phyloP scores from a whole-genome alignment of 768 basidiomycete genomes.

The Lanmaoa pseudosensibilis region DNA sequence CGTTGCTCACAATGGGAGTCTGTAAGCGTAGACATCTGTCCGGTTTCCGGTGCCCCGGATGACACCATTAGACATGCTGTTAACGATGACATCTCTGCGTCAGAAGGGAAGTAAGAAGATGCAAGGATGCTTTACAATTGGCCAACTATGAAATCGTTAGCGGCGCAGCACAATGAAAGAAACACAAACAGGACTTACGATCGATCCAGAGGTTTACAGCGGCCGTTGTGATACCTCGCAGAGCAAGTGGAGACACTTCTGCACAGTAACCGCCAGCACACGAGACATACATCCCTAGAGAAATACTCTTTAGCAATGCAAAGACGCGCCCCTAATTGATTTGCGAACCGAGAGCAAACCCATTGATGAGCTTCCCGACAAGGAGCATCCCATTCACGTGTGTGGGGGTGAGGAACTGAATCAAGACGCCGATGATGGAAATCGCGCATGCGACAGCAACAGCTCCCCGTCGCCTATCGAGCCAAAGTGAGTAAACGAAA shows the following conservation, averaged over 20 bases:
- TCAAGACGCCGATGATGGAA: conserved; percentile 23
- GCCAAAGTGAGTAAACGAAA: background rate
- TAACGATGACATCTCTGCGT: background rate
- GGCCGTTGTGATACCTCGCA: conserved; percentile 27
- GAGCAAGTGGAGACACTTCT: conserved; percentile 30
- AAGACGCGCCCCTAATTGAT: background rate
- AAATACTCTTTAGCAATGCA: background rate
- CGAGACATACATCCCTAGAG: conserved; percentile 26
- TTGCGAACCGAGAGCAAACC: conserved; percentile 23
- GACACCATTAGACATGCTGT: conserved; percentile 27
- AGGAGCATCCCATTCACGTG: conserved; percentile 29
- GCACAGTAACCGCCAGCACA: conserved; percentile 27
- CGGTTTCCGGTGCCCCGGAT: conserved; percentile 25
- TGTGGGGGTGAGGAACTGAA: conserved; percentile 24
- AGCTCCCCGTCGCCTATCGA: conserved; percentile 25
- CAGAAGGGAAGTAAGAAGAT: background rate
- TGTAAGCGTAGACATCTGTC: conserved; percentile 25
- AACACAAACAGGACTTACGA: conserved; percentile 9
- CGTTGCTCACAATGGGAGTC: conserved; percentile 26
- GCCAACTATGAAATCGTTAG: conserved; percentile 16
- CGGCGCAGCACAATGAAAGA: background rate
- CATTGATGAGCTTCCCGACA: conserved; percentile 26
- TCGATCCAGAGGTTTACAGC: conserved; percentile 27
- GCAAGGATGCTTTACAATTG: conserved; percentile 18
- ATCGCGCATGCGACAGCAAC: conserved; percentile 20